These are phyloP conservation scores for Aschersonia sp. DNA, from an alignment of 2,329 filamentous ascomycete species.

Conservation along the genomic window DNA sequence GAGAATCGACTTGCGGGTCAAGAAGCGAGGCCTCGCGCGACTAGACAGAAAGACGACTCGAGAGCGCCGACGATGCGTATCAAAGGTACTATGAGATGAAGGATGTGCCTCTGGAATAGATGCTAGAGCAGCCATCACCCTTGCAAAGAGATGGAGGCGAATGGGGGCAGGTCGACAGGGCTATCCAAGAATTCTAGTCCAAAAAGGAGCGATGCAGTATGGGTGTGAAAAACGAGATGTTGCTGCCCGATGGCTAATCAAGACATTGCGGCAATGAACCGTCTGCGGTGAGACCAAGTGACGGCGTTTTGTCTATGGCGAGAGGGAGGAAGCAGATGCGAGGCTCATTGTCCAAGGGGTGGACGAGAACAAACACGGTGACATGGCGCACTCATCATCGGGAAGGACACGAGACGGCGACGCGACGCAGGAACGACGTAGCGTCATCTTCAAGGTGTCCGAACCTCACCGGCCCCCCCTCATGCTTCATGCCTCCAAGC, in stretches of 20 bases:
- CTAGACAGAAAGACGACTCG: conserved; percentile 14
- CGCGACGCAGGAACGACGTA: neutral
- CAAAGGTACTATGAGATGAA: conserved; percentile 7
- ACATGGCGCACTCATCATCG: neutral
- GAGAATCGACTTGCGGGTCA: conserved; percentile 3
- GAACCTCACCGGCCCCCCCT: neutral
- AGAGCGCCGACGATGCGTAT: conserved; percentile 9
- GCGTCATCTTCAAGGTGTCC: neutral
- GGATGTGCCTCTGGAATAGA: conserved; percentile 12
- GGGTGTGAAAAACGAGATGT: conserved; percentile 4
- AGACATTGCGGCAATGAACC: neutral
- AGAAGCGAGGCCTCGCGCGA: conserved; percentile 9
- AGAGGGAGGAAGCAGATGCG: neutral
- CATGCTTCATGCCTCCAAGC: neutral
- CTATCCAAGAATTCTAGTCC: conserved; percentile 2
- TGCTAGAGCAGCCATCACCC: conserved; percentile 15
- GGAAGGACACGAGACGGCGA: neutral
- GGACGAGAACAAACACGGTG: neutral
- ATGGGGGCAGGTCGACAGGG: neutral
- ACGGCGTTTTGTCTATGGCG: neutral
- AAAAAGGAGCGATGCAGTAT: conserved; percentile 4
- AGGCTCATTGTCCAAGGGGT: neutral
- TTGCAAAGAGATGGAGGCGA: conserved; percentile 7
- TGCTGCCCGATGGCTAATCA: neutral
- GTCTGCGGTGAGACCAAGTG: neutral